Evolutionary conservation across 345 rosid species (phyloP).

Genomic region (Syzygium aromaticum): DNA sequence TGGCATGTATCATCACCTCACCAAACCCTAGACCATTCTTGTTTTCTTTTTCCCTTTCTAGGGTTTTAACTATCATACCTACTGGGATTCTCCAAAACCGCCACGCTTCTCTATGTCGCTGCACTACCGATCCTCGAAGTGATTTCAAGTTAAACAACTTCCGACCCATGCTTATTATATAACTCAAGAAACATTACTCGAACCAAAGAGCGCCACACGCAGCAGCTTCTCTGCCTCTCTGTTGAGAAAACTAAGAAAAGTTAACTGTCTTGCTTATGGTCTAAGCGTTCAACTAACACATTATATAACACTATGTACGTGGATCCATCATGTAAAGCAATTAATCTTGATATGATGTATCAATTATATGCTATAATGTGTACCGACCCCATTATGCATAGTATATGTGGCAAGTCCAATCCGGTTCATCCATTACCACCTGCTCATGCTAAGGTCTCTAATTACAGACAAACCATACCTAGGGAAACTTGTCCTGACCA

Average conservation of each 20-base stretch:
- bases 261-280: not conserved
- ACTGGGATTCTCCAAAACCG: not conserved
- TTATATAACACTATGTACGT: no score
- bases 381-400: not conserved
- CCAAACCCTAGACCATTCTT: constrained; percentile 2
- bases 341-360: not conserved
- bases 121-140: constrained; percentile 5
- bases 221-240: not conserved
- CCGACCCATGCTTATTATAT: not conserved
- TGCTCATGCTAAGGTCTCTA: not conserved
- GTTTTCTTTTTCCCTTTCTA: not conserved
- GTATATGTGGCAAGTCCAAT: not conserved
- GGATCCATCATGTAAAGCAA: not conserved
- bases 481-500: not conserved
- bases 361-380: not conserved
- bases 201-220: not conserved
- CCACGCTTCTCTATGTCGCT: constrained; percentile 12
- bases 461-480: not conserved
- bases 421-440: not conserved
- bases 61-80: not conserved
- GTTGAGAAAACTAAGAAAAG: not conserved
- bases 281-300: constrained; percentile 19
- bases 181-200: not conserved
- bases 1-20: not conserved
- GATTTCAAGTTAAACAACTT: constrained; percentile 13